Conservation (phyloP, 164 flowering plant species). For the Sextonia rubra region DNA sequence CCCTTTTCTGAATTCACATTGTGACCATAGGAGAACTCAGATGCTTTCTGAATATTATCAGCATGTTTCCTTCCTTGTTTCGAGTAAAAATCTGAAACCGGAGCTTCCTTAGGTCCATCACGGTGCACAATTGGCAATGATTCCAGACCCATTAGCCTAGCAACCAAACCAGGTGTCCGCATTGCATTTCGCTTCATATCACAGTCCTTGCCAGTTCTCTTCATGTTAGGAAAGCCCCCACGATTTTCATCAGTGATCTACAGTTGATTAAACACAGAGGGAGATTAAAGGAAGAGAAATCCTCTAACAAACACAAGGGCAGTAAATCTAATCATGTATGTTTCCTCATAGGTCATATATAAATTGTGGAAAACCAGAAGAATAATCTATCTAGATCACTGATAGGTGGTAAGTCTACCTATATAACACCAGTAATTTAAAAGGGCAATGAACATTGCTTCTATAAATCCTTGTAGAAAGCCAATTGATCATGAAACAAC, state of each 20-base stretch:
- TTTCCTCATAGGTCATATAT: neutral
- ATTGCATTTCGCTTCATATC: constrained; percentile 37
- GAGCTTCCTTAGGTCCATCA: constrained; percentile 32
- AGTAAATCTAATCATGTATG: neutral
- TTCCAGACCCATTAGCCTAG: constrained; percentile 93
- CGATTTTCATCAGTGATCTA: constrained; percentile 87
- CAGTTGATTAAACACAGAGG: neutral
- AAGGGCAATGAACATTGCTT: neutral
- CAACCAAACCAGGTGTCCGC: constrained; percentile 70
- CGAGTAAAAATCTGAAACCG: constrained; percentile 14
- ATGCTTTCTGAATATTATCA: neutral
- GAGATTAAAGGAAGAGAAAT: neutral
- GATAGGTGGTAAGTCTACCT: neutral
- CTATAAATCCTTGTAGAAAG: neutral
- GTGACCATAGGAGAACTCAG: constrained; percentile 16
- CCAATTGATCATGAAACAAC: neutral
- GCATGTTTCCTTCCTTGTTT: constrained; percentile 17
- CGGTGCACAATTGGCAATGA: constrained; percentile 52
- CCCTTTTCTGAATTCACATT: constrained; percentile 33
- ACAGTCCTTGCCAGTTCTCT: constrained; percentile 27
- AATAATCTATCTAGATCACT: neutral
- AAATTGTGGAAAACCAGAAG: neutral
- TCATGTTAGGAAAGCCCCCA: constrained; percentile 72
- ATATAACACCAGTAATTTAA: neutral
- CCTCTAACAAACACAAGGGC: neutral